Percentiles rank a stretch among this genome's conserved stretches.
Evolutionary conservation across 768 basidiomycete species (phyloP).

Genomic region (Amanita polypyramis): DNA sequence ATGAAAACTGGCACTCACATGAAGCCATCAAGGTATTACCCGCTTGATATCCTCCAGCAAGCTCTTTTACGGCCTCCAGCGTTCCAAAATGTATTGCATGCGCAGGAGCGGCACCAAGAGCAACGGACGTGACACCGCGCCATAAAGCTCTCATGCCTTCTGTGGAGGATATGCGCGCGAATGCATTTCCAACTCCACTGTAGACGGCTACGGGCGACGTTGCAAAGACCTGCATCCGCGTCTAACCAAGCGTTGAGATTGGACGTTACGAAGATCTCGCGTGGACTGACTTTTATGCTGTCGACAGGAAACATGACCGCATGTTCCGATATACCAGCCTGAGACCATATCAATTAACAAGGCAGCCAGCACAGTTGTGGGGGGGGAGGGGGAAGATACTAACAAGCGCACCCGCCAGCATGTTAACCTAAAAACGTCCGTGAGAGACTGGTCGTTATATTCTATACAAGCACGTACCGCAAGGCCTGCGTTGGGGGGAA

Average conservation of each 20-base stretch:
- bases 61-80: constrained; percentile 90
- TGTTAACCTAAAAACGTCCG: constrained; percentile 60
- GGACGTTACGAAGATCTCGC: not conserved
- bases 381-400: constrained; percentile 23
- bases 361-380: constrained; percentile 1
- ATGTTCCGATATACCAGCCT: constrained; percentile 99
- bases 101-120: constrained; percentile 93
- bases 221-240: constrained; percentile 97
- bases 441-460: constrained; percentile 1
- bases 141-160: constrained; percentile 89
- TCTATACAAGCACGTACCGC: constrained; percentile 35
- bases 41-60: constrained; percentile 75
- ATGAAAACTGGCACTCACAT: constrained; percentile 40
- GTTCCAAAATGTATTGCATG: constrained; percentile 97
- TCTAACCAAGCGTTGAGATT: constrained; percentile 37
- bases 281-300: constrained; percentile 80
- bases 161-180: constrained; percentile 85
- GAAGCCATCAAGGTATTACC: constrained; percentile 84
- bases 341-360: constrained; percentile 10
- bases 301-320: constrained; percentile 98
- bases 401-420: constrained; percentile 94
- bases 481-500: constrained; percentile 70
- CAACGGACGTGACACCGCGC: constrained; percentile 94
- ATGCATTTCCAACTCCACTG: constrained; percentile 83
- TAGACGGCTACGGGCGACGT: constrained; percentile 80